Base-by-base conservation (phyloP, 257 asterid genomes). In the Solanum bukasovii region DNA sequence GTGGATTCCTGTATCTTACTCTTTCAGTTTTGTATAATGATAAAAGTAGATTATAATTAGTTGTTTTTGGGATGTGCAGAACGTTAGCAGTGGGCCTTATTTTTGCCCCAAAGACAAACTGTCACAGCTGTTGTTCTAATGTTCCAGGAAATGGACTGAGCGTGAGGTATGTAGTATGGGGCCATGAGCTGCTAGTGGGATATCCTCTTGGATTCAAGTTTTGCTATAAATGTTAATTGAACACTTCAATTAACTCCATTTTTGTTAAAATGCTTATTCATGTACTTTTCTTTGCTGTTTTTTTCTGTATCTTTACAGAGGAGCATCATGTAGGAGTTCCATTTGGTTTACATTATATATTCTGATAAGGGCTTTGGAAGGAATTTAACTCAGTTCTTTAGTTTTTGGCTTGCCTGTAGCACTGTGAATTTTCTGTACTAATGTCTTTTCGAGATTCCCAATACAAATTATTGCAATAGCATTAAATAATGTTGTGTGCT, bases 71-170 rank as follows among this genome's bases (percentile, higher is more conserved):
- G 87, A 78, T 87, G 77, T 91, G 91, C 95, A 96, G 98, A 95
- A 96, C 89, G 97, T 94, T 82, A 92, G 98, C 84, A 96, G 91
- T 91, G 99, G 99, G 49, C 98, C 99, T 87, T 97, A 95, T 92
- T 88, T 97, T 89, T 97, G 99, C 93, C 95, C 98, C 85, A 94
- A 96, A 90, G 98, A 97, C 98, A 3, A 95, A 88, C 91, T 97
- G 98, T 86, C 99, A 97, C 88, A 95, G 99, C 91, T 97, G 99
- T 91, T 92, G 63, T 86, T 97, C 99, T 90, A 89, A 91, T 84
- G 98, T 97, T 88, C 99, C 99, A 42, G 99, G 99, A 88, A 97
- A 97, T 73, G 99, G 99, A 89, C 91, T 91, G 82, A 96, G 99
- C 67, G 92, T 96, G 73, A 96, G 99, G 99, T 97, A 86, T 84